These are phyloP conservation scores for Teratosphaeria viscida DNA, from an alignment of 2,329 filamentous ascomycete genomes.

Conservation along the genomic window DNA sequence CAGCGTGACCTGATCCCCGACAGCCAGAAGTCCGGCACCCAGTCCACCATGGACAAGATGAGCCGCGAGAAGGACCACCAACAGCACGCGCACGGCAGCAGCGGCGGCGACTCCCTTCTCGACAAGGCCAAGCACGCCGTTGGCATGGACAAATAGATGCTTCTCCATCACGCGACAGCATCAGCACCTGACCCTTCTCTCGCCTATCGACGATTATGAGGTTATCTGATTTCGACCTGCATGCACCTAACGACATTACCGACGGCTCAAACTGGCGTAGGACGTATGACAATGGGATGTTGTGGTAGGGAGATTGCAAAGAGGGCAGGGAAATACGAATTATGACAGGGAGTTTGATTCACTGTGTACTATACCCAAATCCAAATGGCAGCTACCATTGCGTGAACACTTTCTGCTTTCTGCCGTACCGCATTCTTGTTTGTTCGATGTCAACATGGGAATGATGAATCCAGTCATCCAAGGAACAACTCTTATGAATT, in stretches of 20 bases:
- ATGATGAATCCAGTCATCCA: too few species aligned
- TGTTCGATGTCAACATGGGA: neutral
- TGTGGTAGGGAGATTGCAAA: neutral
- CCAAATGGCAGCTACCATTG: neutral
- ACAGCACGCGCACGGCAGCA: conserved; percentile 22
- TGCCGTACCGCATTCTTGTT: neutral
- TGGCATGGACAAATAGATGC: conserved; percentile 27
- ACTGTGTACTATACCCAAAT: neutral
- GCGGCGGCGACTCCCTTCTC: conserved; percentile 31
- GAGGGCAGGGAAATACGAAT: neutral
- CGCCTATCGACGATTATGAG: neutral
- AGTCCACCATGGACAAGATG: conserved; percentile 42
- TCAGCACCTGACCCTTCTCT: neutral
- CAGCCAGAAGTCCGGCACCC: conserved; percentile 43
- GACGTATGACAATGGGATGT: neutral
- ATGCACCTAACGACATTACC: neutral
- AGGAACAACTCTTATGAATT: too few species aligned
- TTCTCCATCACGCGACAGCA: neutral
- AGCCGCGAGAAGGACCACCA: conserved; percentile 33
- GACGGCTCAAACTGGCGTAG: neutral
- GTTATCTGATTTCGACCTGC: neutral
- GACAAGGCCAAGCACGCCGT: conserved; percentile 40
- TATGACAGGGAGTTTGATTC: neutral
- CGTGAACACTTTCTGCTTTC: too few species aligned
- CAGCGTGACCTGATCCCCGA: conserved; percentile 43